phyloP scores from a whole-genome alignment of 805 yeast genomes.

The Dipodascus geniculatus region DNA sequence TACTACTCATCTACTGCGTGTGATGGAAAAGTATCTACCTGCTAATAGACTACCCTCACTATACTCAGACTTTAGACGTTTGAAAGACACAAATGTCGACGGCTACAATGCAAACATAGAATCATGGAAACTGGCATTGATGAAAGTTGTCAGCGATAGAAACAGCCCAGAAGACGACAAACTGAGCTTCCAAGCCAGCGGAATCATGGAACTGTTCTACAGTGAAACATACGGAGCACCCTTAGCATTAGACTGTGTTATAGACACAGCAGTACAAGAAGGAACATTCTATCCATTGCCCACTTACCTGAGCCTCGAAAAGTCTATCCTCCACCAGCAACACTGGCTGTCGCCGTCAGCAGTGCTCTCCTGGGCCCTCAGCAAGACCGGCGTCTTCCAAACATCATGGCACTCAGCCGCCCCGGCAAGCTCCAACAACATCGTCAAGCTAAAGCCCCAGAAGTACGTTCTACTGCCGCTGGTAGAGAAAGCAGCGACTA shows the following conservation, averaged over 20 bases:
- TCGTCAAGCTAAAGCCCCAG: constrained; percentile 17
- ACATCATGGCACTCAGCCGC: constrained; percentile 15
- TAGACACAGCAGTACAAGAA: constrained; percentile 21
- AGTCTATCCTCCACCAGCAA: constrained; percentile 5
- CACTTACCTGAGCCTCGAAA: constrained; percentile 9
- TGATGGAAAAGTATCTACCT: constrained; percentile 17
- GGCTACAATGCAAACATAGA: constrained; percentile 39
- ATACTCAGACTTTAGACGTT: constrained; percentile 35
- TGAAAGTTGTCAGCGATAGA: constrained; percentile 16
- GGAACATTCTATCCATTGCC: constrained; percentile 17
- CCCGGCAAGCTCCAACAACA: constrained; percentile 1
- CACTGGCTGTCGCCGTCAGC: constrained; percentile 1
- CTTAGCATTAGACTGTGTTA: constrained; percentile 20
- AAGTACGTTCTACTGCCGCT: constrained; percentile 17
- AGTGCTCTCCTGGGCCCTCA: constrained; percentile 12
- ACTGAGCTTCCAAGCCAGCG: background rate
- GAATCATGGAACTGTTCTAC: background rate
- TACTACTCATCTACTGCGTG: too few relatives aligned
- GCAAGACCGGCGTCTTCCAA: constrained; percentile 10
- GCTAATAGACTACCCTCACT: constrained; percentile 34
- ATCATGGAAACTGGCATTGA: constrained; percentile 34
- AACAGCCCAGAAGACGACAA: constrained; percentile 19
- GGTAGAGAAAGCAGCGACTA: constrained; percentile 11
- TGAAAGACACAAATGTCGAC: constrained; percentile 33
- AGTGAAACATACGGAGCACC: constrained; percentile 13